A percentile compares a stretch with the other conserved stretches of the same genome.
These are phyloP conservation scores for Penicillium thymicola DNA, from an alignment of 2,329 filamentous ascomycete genomes.

Conservation along the genomic window DNA sequence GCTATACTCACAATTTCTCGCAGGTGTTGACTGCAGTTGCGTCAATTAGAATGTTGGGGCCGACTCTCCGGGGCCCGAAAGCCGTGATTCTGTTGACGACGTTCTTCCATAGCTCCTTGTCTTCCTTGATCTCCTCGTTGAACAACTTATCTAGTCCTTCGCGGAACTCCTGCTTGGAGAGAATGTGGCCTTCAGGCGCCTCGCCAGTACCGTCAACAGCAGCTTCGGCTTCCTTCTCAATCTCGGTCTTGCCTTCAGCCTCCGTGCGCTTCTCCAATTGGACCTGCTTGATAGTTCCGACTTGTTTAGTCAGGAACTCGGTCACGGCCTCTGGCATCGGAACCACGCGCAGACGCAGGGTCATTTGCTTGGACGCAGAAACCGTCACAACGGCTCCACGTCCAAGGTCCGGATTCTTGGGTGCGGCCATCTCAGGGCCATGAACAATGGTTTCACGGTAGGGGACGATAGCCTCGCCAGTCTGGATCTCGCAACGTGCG, in stretches of 20 bases:
- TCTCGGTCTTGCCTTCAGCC: constrained; percentile 41
- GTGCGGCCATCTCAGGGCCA: constrained; percentile 86
- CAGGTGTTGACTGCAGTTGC: constrained; percentile 69
- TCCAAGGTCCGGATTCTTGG: constrained; percentile 79
- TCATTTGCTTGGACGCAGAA: constrained; percentile 83
- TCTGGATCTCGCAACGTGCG: constrained; percentile 90
- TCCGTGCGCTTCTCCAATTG: constrained; percentile 66
- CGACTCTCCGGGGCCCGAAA: constrained; percentile 80
- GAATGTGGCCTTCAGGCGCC: constrained; percentile 56
- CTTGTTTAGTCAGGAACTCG: constrained; percentile 79
- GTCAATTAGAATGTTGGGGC: constrained; percentile 88
- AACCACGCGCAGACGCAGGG: constrained; percentile 69
- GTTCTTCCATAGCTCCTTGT: constrained; percentile 72
- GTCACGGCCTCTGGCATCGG: constrained; percentile 77
- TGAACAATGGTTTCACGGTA: constrained; percentile 90
- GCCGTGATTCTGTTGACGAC: constrained; percentile 78
- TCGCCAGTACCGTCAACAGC: constrained; percentile 54
- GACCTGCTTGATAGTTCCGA: constrained; percentile 71
- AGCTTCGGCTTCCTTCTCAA: constrained; percentile 42
- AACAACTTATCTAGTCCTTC: constrained; percentile 64
- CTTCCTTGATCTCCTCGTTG: constrained; percentile 66
- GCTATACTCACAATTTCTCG: constrained; percentile 62
- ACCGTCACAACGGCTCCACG: constrained; percentile 72
- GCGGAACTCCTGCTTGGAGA: constrained; percentile 75
- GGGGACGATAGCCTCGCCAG: constrained; percentile 89